Conservation (phyloP, 2,329 filamentous ascomycete genomes). For the Ceratocystiopsis sp. region DNA sequence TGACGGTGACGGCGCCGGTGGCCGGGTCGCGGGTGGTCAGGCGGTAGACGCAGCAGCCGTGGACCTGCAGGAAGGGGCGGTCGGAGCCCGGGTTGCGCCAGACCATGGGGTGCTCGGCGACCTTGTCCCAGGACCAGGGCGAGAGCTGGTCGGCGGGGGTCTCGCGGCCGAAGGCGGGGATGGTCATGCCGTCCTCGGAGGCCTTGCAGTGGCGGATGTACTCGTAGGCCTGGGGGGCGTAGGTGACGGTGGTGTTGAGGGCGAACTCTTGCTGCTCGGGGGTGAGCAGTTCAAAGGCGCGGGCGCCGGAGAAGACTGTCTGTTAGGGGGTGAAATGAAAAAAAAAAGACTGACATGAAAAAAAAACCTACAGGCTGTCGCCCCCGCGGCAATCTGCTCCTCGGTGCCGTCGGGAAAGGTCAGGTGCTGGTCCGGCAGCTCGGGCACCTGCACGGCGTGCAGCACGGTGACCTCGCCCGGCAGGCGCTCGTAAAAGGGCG, state of each 20-base stretch:
- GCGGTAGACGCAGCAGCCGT: slow-evolving; percentile 7
- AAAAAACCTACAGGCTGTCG: slow-evolving; percentile 5
- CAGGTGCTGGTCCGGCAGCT: slow-evolving; percentile 5
- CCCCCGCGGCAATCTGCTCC: slow-evolving; percentile 5
- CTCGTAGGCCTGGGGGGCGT: slow-evolving; percentile 8
- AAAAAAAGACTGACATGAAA: not conserved
- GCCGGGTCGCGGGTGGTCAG: slow-evolving; percentile 5
- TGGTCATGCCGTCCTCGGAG: slow-evolving; percentile 6
- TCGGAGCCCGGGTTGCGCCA: slow-evolving; percentile 53
- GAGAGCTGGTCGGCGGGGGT: slow-evolving; percentile 1
- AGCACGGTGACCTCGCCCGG: slow-evolving; percentile 56
- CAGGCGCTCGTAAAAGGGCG: slow-evolving; percentile 54
- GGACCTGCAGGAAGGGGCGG: slow-evolving; percentile 6
- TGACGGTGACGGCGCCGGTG: slow-evolving; percentile 1
- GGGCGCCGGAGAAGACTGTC: slow-evolving; percentile 6
- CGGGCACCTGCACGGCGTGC: slow-evolving; percentile 55
- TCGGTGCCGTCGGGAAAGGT: slow-evolving; percentile 5
- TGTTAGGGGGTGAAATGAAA: no score
- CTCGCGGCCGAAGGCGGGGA: slow-evolving; percentile 5
- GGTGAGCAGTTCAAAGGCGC: slow-evolving; percentile 6
- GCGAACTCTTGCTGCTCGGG: slow-evolving; percentile 8
- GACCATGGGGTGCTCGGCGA: slow-evolving; percentile 43
- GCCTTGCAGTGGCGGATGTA: slow-evolving; percentile 27
- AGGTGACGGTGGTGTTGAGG: slow-evolving; percentile 7
- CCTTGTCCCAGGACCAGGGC: slow-evolving; percentile 7